Base-by-base conservation (phyloP, 2,329 filamentous ascomycete species). In the Tolypocladium ovalisporum region DNA sequence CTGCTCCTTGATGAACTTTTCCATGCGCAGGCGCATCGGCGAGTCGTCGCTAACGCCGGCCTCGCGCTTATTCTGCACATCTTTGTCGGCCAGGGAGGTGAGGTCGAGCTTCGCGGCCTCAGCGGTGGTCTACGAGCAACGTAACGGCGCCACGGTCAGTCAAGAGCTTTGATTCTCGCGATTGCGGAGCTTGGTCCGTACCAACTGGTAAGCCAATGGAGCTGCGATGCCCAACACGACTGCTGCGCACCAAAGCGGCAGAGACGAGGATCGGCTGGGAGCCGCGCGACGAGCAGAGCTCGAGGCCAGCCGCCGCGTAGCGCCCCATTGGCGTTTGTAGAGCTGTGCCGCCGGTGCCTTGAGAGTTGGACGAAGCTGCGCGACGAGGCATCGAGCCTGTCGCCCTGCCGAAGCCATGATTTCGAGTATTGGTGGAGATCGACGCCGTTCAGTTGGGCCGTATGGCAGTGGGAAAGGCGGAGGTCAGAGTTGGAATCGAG, bases 11-110 rank as follows among this genome's bases (percentile, higher is more conserved):
- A 97, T 95, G 70, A 97, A 89, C 66, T 89, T 85, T 75, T 99
- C 94, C 94, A 99, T 97, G 62, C 93, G 90, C 58, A 99, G 81
- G 57, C 94, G 91, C 93, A 99, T 97, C 2, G 94, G 92, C 17
- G 93, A 97, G 65, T 85, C 79, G 58, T 86, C 81, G 53, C 80
- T 87, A 54, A 97, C 81, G 24, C 64, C 63, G 37, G 65, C 62
- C 71, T 94, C 88, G 61, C 88, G 86, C 74, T 94, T 96, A 64
- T 84, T 81, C 61, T 90, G 80, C 62, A 83, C 85, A 72, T 97
- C 94, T 66, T 89, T 85, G 69, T 96, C 89, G 65, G 90, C 91
- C 63, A 97, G 89, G 44, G 87, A 82, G 35, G 88, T 80, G 52
- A 75, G 68, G 65, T 92, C 88, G 66, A 83, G 75, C 56, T 75